Percentiles rank a stretch among this genome's conserved stretches.
Conservation (phyloP, 78 protist genomes). For the Dictyostelium brefeldianum region DNA sequence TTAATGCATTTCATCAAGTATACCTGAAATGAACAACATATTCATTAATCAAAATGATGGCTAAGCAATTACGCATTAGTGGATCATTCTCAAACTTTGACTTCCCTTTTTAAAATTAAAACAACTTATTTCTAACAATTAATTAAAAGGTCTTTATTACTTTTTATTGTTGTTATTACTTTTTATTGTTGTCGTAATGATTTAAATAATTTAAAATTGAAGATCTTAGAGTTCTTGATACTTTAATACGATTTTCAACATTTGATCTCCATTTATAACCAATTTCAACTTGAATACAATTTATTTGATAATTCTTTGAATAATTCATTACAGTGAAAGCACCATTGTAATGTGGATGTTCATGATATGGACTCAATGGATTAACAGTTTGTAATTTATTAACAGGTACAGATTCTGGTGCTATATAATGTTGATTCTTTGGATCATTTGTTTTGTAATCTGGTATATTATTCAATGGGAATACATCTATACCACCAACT, state of each 20-base stretch:
- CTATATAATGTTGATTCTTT: not conserved
- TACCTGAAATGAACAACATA: too few relatives aligned
- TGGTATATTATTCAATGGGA: slow-evolving; percentile 36
- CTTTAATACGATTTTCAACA: not conserved
- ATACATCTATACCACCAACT: slow-evolving; percentile 1
- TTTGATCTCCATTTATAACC: slow-evolving; percentile 21
- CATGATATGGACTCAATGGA: not conserved
- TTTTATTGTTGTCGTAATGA: not conserved
- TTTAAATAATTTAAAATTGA: slow-evolving; percentile 29
- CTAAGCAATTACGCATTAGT: too few relatives aligned
- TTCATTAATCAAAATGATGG: too few relatives aligned
- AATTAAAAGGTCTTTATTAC: not conserved
- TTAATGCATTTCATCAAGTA: too few relatives aligned
- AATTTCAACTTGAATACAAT: slow-evolving; percentile 63
- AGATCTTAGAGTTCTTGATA: slow-evolving; percentile 17
- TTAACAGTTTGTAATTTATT: not conserved
- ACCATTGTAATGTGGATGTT: slow-evolving; percentile 61
- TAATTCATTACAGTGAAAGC: slow-evolving; percentile 52
- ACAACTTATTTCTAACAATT: too few relatives aligned
- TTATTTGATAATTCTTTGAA: not conserved
- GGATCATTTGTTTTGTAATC: not conserved
- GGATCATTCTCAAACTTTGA: too few relatives aligned
- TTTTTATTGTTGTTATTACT: not conserved
- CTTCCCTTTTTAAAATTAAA: too few relatives aligned
- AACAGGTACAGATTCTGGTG: not conserved